A percentile compares a stretch with the other conserved stretches of the same genome.
phyloP scores from a whole-genome alignment of 139 green algal genomes.

The Coccomyxa sp. region DNA sequence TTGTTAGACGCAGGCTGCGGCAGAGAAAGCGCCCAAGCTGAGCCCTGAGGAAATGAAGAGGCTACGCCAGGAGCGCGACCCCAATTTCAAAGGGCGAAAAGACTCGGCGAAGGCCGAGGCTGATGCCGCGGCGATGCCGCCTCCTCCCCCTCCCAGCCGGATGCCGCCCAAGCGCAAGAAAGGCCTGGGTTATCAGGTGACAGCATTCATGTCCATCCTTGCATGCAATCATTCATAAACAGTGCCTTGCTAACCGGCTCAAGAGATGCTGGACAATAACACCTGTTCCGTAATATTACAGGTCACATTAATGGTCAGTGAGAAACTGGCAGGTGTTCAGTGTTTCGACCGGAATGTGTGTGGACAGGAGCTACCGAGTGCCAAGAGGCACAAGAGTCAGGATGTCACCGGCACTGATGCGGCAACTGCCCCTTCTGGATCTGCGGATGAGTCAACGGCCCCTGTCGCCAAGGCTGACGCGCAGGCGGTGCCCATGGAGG shows the following conservation, averaged over 20 bases:
- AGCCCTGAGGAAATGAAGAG: constrained; percentile 51
- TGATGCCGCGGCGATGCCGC: background rate
- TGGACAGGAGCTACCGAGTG: too few relatives aligned
- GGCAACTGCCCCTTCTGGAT: background rate
- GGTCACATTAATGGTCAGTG: too few relatives aligned
- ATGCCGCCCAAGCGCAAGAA: constrained; percentile 2
- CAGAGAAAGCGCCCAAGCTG: constrained; percentile 46
- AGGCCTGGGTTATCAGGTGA: background rate
- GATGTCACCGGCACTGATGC: background rate
- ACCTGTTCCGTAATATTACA: too few relatives aligned
- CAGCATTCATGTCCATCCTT: too few relatives aligned
- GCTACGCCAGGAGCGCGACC: constrained; percentile 61
- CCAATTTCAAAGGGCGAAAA: constrained; percentile 47
- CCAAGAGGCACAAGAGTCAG: background rate
- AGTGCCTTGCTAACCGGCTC: too few relatives aligned
- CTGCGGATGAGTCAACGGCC: background rate
- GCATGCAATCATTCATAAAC: too few relatives aligned
- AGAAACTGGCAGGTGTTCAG: too few relatives aligned
- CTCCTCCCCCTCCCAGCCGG: background rate
- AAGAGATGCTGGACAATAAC: too few relatives aligned
- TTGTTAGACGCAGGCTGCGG: constrained; percentile 28
- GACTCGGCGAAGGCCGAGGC: background rate
- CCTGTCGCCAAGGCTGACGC: too few relatives aligned
- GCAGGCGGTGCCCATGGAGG: too few relatives aligned
- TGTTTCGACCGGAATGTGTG: too few relatives aligned